phyloP scores from a whole-genome alignment of 1,284 basidiomycete genomes.

The Tremellales sp. region DNA sequence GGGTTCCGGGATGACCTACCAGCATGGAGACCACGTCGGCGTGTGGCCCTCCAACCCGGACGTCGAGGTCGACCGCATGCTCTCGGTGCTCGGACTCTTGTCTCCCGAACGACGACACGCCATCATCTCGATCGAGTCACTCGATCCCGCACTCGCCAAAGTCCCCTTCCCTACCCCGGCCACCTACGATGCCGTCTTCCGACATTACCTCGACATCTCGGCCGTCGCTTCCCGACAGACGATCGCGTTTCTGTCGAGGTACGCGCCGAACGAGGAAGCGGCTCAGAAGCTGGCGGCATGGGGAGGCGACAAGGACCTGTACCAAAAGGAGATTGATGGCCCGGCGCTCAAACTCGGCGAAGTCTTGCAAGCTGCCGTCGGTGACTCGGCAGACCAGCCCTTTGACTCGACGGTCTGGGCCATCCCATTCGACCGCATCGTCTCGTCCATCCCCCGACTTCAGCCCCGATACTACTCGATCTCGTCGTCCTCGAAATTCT shows the following conservation, averaged over 20 bases:
- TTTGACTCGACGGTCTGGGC: conserved; percentile 71
- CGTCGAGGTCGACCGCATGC: conserved; percentile 80
- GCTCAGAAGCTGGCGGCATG: conserved; percentile 70
- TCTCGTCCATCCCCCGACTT: conserved; percentile 86
- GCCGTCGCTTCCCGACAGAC: conserved; percentile 90
- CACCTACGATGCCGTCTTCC: conserved; percentile 88
- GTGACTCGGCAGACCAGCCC: conserved; percentile 60
- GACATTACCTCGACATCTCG: conserved; percentile 95
- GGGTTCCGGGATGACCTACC: conserved; percentile 95
- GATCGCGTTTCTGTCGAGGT: conserved; percentile 79
- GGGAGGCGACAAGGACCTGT: conserved; percentile 83
- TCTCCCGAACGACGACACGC: conserved; percentile 64
- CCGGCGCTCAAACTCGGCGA: conserved; percentile 88
- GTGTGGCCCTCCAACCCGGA: conserved; percentile 97
- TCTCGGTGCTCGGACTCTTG: conserved; percentile 78
- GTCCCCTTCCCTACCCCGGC: conserved; percentile 98
- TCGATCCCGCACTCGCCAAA: conserved; percentile 96
- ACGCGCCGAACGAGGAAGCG: conserved; percentile 76
- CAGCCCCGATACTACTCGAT: conserved; percentile 98
- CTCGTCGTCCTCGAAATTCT: conserved; percentile 89
- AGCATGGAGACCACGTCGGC: conserved; percentile 96
- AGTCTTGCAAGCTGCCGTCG: conserved; percentile 78
- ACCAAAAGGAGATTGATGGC: conserved; percentile 67
- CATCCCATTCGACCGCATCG: conserved; percentile 94
- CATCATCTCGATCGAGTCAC: conserved; percentile 86